Base-by-base conservation (phyloP, 2,329 filamentous ascomycete genomes). In the Waltergamsia citrina region DNA sequence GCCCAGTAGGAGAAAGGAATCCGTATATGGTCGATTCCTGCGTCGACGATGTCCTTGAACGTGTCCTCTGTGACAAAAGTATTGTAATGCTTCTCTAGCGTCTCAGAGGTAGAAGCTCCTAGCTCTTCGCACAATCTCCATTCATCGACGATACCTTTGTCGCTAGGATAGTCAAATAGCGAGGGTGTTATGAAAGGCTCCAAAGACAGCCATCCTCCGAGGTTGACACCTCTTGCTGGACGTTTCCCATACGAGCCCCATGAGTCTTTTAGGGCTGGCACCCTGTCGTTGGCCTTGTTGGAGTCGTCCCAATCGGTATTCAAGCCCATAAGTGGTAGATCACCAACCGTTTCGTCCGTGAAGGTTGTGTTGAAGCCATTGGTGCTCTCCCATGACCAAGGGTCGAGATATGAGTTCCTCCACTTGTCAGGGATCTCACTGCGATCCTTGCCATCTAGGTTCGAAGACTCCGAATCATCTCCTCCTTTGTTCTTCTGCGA, bases 1-100 rank as follows among this genome's bases (percentile, higher is more conserved):
- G 88, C 86, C 92, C 92, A 98, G 65, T 98, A 98, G 8, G 82
- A 85, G 54, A 81, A 96, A 0, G 85, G 87, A 35, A 98, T 95
- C 35, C 92, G 82, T n/a, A 98, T 84, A 53, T 98, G 92, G 52
- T 98, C 92, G 29, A 98, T 74, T 0, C 92, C 92, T 2, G 92
- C 92, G 25, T 76, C 79, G 32, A 78, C 77, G 39, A 98, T 95
- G 26, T 90, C 82, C 36, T 69, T 68, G 54, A 96, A 94, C 3
- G 85, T 87, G 38, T 81, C 65, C 52, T 93, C 85, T 0, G 75
- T 88, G 28, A 96, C 78, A 50, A 94, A 98, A 1, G 75, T 76
- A 2, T 88, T 80, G 59, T 98, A 98, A 57, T 98, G 92, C 39
- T 84, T 71, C 54, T 98, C 92, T n/a, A 96, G 60, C 0, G 72